These are phyloP conservation scores for Hygrophorus russula DNA, from an alignment of 768 basidiomycete species.

Conservation along the genomic window DNA sequence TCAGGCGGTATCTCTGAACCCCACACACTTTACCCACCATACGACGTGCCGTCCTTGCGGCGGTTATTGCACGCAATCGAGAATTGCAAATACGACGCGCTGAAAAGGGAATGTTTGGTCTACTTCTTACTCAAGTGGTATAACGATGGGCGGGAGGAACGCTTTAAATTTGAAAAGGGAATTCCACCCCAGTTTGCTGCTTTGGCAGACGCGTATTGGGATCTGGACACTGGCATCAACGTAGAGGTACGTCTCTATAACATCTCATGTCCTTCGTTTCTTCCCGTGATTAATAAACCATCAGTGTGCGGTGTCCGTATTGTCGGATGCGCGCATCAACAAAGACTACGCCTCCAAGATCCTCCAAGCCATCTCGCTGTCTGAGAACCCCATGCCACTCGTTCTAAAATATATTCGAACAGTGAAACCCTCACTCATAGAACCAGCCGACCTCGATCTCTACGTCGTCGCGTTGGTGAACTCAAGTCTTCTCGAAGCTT, in stretches of 20 bases:
- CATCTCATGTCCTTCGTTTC: neutral
- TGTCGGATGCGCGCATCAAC: conserved; percentile 66
- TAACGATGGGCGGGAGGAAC: conserved; percentile 45
- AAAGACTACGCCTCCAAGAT: conserved; percentile 74
- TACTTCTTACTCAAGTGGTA: conserved; percentile 80
- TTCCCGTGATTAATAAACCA: conserved; percentile 1
- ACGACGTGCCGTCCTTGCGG: conserved; percentile 38
- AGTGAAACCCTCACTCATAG: conserved; percentile 58
- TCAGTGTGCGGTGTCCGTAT: conserved; percentile 59
- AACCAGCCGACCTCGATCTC: conserved; percentile 60
- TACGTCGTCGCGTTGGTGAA: conserved; percentile 62
- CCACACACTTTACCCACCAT: conserved; percentile 60
- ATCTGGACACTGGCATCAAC: conserved; percentile 60
- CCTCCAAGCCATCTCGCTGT: conserved; percentile 47
- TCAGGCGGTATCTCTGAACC: conserved; percentile 52
- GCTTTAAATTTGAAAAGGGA: conserved; percentile 39
- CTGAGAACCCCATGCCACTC: conserved; percentile 38
- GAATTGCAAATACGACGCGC: conserved; percentile 49
- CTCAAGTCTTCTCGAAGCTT: conserved; percentile 55
- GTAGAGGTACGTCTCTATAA: conserved; percentile 39
- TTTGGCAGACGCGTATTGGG: conserved; percentile 81
- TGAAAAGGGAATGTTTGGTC: conserved; percentile 73
- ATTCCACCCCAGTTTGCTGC: conserved; percentile 69
- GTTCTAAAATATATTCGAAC: conserved; percentile 68
- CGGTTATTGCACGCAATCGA: conserved; percentile 52